Base-by-base conservation (phyloP, 495 filamentous ascomycete species). In the Aspergillus leporis region DNA sequence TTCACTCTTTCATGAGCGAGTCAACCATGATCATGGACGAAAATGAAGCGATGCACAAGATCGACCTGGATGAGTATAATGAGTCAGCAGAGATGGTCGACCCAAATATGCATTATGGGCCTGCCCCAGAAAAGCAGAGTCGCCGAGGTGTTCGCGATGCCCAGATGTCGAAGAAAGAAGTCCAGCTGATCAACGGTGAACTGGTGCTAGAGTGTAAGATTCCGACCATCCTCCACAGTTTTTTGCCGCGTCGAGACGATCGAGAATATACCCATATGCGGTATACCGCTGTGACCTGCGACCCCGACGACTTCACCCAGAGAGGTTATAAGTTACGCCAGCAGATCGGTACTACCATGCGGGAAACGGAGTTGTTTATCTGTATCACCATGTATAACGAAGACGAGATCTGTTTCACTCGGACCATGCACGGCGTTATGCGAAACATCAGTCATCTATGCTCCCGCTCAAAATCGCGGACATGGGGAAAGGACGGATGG, bases 311-410 rank as follows among this genome's bases (percentile, higher is more conserved):
- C 66, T 99, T 95, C 62, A 87, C 90, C 0, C 79, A 84, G 16
- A 81, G 85, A 51, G 93, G 94, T 0, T 99, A 98, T 77, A 94
- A 95, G 71, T 72, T 99, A 65, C 88, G 95, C n/a, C 95, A 98
- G 73, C 93, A 95, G 69, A 90, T 98, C 56, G 90, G 91, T 5
- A 83, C 74, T 53, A 97, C 91, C 0, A 76, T 84, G 34, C 83
- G 95, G 58, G 94, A 99, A 70, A 99, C 95, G n/a, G 95, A 99
- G 70, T 76, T 99, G 28, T 94, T 99, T 69, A 96, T 99, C 60
- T 97, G 93, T 72, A 79, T 99, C 23, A 99, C 95, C 34, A 99
- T 99, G 94, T 98, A 83, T 78, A 99, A 99, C 73, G 95, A 99
- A 71, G 87, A 97, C 70, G 95, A 99, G 72, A 89, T 94, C 62